Percentiles rank a stretch among this genome's conserved stretches.
phyloP scores from a whole-genome alignment of 306 rosid genomes.

The Cercis canadensis region DNA sequence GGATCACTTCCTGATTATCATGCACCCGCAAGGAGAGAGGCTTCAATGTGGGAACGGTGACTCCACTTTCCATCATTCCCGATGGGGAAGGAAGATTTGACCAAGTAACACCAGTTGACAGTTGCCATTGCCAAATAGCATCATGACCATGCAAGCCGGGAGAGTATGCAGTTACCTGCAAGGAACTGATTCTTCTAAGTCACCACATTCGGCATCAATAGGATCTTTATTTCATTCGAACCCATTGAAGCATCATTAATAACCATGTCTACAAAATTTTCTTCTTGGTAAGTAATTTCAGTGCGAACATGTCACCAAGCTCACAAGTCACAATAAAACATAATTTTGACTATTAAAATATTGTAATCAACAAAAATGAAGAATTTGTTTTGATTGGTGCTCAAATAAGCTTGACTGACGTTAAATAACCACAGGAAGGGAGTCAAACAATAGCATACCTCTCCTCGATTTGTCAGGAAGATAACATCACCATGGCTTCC shows the following conservation, averaged over 20 bases:
- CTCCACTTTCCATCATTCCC: conserved; percentile 90
- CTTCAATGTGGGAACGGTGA: conserved; percentile 84
- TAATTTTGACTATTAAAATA: conserved; percentile 34
- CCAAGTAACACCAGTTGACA: conserved; percentile 88
- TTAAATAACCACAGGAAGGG: conserved; percentile 8
- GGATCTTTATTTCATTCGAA: conserved; percentile 14
- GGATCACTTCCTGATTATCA: conserved; percentile 76
- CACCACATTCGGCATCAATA: conserved; percentile 18
- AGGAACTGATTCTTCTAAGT: conserved; percentile 23
- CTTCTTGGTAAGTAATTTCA: conserved; percentile 18
- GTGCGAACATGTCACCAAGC: neutral
- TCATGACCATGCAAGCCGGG: conserved; percentile 93
- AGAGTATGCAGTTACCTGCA: conserved; percentile 93
- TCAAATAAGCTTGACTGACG: no score
- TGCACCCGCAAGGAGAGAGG: conserved; percentile 68
- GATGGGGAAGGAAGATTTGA: conserved; percentile 96
- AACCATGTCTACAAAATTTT: neutral
- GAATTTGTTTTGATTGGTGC: conserved; percentile 27
- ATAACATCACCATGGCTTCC: conserved; percentile 98
- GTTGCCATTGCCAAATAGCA: conserved; percentile 96
- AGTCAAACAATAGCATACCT: conserved; percentile 61
- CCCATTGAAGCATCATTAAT: conserved; percentile 14
- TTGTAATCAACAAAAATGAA: conserved; percentile 2
- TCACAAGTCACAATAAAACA: neutral
- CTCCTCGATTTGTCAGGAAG: conserved; percentile 97